phyloP scores from a whole-genome alignment of 2,329 filamentous ascomycete species.

The Cercospora sp. region DNA sequence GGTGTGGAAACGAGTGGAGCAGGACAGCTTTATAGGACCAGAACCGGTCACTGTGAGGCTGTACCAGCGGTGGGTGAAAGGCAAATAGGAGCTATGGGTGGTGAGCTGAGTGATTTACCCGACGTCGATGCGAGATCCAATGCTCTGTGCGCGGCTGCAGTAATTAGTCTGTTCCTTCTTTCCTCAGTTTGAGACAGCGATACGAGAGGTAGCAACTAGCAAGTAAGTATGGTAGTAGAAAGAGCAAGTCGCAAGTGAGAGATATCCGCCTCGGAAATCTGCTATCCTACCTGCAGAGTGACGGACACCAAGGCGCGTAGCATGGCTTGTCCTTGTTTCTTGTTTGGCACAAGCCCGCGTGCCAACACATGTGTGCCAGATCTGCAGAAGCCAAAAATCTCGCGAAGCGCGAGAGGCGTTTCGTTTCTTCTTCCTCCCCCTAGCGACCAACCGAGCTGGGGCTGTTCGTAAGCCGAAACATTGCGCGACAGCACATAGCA shows the following conservation, averaged over 20 bases:
- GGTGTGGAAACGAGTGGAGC: not conserved
- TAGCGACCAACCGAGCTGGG: not conserved
- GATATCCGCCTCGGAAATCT: not conserved
- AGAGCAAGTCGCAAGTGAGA: not conserved
- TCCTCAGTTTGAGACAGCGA: not conserved
- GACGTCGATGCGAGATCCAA: not conserved
- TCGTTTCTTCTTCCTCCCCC: not conserved
- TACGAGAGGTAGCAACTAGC: not conserved
- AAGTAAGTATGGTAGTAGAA: not conserved
- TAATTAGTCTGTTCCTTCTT: not conserved
- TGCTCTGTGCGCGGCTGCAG: not conserved
- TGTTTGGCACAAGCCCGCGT: slow-evolving; percentile 9
- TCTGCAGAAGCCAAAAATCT: slow-evolving; percentile 13
- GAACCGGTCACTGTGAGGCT: not conserved
- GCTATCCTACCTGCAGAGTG: slow-evolving; percentile 2
- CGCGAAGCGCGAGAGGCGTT: slow-evolving; percentile 4
- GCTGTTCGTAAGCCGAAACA: not conserved
- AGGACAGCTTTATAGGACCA: not conserved
- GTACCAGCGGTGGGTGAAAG: not conserved
- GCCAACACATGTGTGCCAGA: slow-evolving; percentile 6
- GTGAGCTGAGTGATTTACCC: not conserved
- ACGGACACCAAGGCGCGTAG: slow-evolving; percentile 3
- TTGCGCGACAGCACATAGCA: not conserved
- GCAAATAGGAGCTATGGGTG: not conserved
- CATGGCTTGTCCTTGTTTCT: slow-evolving; percentile 12